Evolutionary conservation across 441 rosid species (phyloP), one percentile per base, ranked within the genome.

Genomic region (Syzygium syzygioides): DNA sequence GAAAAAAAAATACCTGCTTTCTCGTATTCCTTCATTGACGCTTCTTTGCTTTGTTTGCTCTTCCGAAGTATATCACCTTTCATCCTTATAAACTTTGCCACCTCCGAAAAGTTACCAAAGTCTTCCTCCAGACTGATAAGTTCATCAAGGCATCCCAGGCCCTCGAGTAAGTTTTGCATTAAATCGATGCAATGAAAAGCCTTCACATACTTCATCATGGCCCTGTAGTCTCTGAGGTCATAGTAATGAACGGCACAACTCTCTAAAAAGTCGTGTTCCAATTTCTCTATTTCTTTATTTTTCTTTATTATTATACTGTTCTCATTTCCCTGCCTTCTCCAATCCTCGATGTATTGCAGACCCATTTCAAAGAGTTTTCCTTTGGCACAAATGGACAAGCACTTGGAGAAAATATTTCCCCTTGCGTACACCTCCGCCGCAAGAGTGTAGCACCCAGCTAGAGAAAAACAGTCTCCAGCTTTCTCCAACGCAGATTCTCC

Each of bases 331-430:
- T 86, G 87, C 19, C 90, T 92, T 88, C 88, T 93, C 95, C 95
- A 93, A 89, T 64, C 86, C 53, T 91, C 87, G 37, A 94, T 89
- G 85, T 90, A 94, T 10, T 79, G 88, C 85, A 94, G 90, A 30
- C 95, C 95, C 71, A 25, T 62, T 1, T 94, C 94, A 41, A 94
- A 94, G 48, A 94, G 91, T 83, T 91, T 90, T 66, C 94, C 94
- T 90, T 90, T 18, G 34, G 85, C 86, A 84, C 94, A 94, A 18
- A 89, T 91, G 55, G 88, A 87, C 90, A 93, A 59, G 86, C 94
- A 93, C 84, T 89, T 85, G 0, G 92, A 89, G 71, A 92, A 92
- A 83, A 83, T n/a, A 15, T 85, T 32, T 32, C 34, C 34, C 34
- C 34, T 32, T 32, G 34, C 34, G 34, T 32, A 32, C 34, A 32